Evolutionary conservation across 176 grass and related monocot genomes (phyloP), one percentile per base, ranked within the genome.

Genomic region (Triticum aestivum): DNA sequence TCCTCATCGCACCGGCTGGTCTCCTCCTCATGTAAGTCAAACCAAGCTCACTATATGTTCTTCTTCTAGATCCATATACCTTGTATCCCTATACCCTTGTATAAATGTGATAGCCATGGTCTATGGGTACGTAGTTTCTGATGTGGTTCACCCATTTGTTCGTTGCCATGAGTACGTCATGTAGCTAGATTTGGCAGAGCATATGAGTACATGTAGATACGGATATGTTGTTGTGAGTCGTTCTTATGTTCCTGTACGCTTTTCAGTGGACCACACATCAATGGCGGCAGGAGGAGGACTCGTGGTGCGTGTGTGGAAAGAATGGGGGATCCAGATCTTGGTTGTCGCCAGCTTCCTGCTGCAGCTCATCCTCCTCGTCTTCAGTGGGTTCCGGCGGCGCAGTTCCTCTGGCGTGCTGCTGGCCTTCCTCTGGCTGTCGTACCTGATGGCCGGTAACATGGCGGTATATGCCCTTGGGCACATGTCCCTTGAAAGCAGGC

Each of bases 401-500:
- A 35, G 14, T 3, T 14, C 7, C 66, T 35, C 66, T 17, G 1
- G 1, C 17, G 32, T 69, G 66, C 66, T 2, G 10, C 32, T 32
- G 32, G 4, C 17, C 59, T 5, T 70, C 29, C 88, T 90, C 54
- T 90, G 88, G 88, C 38, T 64, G 1, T 65, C 52, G 13, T 87
- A 87, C 74, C 30, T 84, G 24, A 61, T 82, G 21, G 89, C 85
- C 1, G 89, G 87, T 37, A 79, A 65, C 61, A 23, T 84, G 9
- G 80, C 80, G 14, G 73, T 75, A 8, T 69, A 78, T 4, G 79
- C 85, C 2, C 84, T 91, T 11, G 89, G 89, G 3, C 77, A 68
- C 56, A 68, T 91, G 37, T 37, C 73, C 39, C 18, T 21, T 13
- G 37, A 20, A 5, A 11, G 39, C n/a, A 8, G 11, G 18, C 34